These are phyloP conservation scores for Cicer cuneatum DNA, from an alignment of 306 rosid species.

Conservation along the genomic window DNA sequence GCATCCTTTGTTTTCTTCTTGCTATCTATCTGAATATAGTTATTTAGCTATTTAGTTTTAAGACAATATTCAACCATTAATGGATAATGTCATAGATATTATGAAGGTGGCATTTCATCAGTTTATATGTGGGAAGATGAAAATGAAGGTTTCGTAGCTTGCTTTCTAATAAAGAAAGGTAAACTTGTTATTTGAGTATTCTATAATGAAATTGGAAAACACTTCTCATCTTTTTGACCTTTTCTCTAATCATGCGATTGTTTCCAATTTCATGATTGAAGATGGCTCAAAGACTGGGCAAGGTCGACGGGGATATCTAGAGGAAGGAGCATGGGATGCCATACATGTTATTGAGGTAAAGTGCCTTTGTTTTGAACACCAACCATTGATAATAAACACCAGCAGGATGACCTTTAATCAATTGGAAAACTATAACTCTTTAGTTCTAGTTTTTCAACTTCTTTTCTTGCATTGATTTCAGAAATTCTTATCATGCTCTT, in stretches of 20 bases:
- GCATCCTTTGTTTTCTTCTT: slow-evolving; percentile 33
- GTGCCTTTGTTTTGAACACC: slow-evolving; percentile 22
- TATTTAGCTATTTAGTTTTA: slow-evolving; percentile 26
- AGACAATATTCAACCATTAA: slow-evolving; percentile 58
- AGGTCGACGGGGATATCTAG: slow-evolving; percentile 89
- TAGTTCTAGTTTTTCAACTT: slow-evolving; percentile 15
- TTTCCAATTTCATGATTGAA: slow-evolving; percentile 53
- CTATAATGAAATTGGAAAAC: slow-evolving; percentile 18
- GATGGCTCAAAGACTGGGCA: slow-evolving; percentile 98
- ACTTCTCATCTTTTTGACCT: slow-evolving; percentile 31
- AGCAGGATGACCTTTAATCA: slow-evolving; percentile 24
- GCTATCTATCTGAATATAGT: slow-evolving; percentile 10
- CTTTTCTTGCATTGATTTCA: not conserved
- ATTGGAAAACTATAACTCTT: slow-evolving; percentile 14
- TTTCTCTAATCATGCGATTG: slow-evolving; percentile 45
- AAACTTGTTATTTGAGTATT: slow-evolving; percentile 34
- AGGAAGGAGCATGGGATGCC: slow-evolving; percentile 99
- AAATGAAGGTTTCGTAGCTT: slow-evolving; percentile 82
- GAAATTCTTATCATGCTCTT: slow-evolving; percentile 19
- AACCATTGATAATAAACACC: slow-evolving; percentile 1
- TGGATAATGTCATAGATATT: slow-evolving; percentile 74
- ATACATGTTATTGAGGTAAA: slow-evolving; percentile 96
- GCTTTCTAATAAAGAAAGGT: slow-evolving; percentile 97
- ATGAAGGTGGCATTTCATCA: slow-evolving; percentile 99
- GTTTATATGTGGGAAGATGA: slow-evolving; percentile 99